Evolutionary conservation across 192 early-diverging fungal species (phyloP), one percentile per base, ranked within the genome.

Genomic region (Backusella liffmaniae): DNA sequence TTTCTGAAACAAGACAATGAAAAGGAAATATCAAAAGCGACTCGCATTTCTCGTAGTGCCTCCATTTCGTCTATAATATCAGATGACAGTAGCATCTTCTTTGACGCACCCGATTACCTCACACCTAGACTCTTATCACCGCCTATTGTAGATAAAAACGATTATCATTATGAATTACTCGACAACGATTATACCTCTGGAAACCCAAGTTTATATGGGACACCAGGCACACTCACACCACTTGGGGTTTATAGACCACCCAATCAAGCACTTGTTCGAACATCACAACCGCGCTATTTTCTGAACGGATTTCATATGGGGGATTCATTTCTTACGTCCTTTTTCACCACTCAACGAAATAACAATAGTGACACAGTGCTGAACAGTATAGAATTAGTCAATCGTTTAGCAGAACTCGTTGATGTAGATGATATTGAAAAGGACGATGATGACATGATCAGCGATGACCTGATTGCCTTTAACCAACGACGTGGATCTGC

Each of bases 301-400:
- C 51, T 66, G 35, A 79, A 44, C 32, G 78, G 78, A 34, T 59
- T 79, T 3, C 78, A 79, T 37, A 74, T 70, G 26, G 78, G 78
- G 1, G 49, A 70, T 39, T 53, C 73, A 23, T 79, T 79, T 34
- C 65, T 79, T 44, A 79, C 78, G 6, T 79, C 78, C 35, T 66
- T 79, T 35, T 70, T 79, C 9, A 49, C 3, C 10, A 23, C n/a
- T 6, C 2, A 41, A 0, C 34, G 23, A 23, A 41, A 29, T 9
- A 69, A 23, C 18, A 23, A 41, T 41, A 1, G 4, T 13, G 0
- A 39, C 15, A 29, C 4, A 0, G 36, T 12, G 4, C 10, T 71
- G 2, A 44, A 71, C 16, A 49, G 70, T 15, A 18, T 44, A 16
- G 70, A 44, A 16, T 71, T 71, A 49, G 16, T 29, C 9, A 76